A percentile compares a stretch with the other conserved stretches of the same genome.
phyloP scores from a whole-genome alignment of 2,329 filamentous ascomycete genomes.

The Fusarium sp. region DNA sequence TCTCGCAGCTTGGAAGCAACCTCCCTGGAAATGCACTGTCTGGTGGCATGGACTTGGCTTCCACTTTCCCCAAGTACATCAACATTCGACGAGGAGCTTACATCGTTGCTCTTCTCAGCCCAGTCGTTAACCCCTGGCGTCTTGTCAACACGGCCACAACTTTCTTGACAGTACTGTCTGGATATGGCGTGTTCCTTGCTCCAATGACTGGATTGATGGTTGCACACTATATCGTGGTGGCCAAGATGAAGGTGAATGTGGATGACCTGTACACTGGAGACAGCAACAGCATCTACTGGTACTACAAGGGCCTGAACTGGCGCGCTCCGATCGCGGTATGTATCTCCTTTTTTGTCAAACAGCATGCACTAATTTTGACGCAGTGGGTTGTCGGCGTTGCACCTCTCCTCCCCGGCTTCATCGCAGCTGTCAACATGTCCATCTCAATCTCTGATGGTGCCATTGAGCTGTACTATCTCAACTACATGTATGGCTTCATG shows the following conservation, averaged over 20 bases:
- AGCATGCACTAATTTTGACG: neutral
- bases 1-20: slow-evolving; percentile 54
- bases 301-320: slow-evolving; percentile 54
- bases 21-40: slow-evolving; percentile 52
- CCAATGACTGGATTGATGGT: slow-evolving; percentile 56
- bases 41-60: slow-evolving; percentile 54
- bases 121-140: slow-evolving; percentile 53
- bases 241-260: slow-evolving; percentile 50
- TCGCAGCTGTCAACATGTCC: slow-evolving; percentile 52
- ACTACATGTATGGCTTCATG: slow-evolving; percentile 54
- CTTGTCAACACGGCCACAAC: slow-evolving; percentile 52
- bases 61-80: slow-evolving; percentile 51
- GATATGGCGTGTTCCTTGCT: slow-evolving; percentile 53
- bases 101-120: slow-evolving; percentile 50
- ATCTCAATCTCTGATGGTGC: slow-evolving; percentile 51
- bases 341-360: neutral
- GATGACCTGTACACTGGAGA: slow-evolving; percentile 50
- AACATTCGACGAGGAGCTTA: slow-evolving; percentile 54
- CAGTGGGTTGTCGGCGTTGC: slow-evolving; percentile 55
- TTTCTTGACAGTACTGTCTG: slow-evolving; percentile 51
- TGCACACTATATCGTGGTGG: slow-evolving; percentile 49
- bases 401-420: slow-evolving; percentile 57
- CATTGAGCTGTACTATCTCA: slow-evolving; percentile 53
- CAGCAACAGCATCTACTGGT: slow-evolving; percentile 53
- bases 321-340: slow-evolving; percentile 53